Evolutionary conservation across 2,329 filamentous ascomycete species (phyloP).

Genomic region (Epichloe brachyelytri): DNA sequence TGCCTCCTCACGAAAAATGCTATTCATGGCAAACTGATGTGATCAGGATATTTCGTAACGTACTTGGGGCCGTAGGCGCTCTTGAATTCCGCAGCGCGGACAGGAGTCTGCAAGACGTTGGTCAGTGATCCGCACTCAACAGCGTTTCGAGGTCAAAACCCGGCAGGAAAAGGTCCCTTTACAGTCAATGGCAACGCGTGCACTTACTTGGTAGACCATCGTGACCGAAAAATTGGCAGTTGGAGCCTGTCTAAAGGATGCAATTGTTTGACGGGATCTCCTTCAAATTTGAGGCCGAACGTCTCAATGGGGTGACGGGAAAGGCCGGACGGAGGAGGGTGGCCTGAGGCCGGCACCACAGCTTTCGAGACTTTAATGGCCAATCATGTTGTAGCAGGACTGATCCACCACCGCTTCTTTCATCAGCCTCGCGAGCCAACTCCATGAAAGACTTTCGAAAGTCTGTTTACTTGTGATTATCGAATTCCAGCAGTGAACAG

Average conservation of each 20-base stretch:
- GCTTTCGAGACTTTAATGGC: slow-evolving; percentile 3
- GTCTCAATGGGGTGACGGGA: slow-evolving; percentile 20
- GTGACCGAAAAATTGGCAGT: slow-evolving; percentile 19
- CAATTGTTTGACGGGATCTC: slow-evolving; percentile 21
- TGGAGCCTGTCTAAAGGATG: slow-evolving; percentile 17
- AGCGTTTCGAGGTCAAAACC: background rate
- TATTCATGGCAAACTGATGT: background rate
- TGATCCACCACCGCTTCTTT: slow-evolving; percentile 11
- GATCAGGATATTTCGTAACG: slow-evolving; percentile 11
- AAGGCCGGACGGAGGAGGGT: slow-evolving; percentile 16
- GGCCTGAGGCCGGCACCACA: slow-evolving; percentile 16
- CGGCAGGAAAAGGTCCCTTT: background rate
- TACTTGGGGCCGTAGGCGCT: slow-evolving; percentile 57
- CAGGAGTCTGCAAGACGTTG: slow-evolving; percentile 28
- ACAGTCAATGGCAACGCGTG: background rate
- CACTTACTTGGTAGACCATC: slow-evolving; percentile 29
- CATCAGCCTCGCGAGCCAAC: background rate
- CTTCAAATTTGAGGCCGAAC: slow-evolving; percentile 10
- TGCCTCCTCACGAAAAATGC: background rate
- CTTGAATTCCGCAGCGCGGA: slow-evolving; percentile 39
- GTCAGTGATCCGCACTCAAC: slow-evolving; percentile 16
- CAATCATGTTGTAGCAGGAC: slow-evolving; percentile 6
- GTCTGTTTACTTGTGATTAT: background rate
- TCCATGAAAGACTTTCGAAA: background rate
- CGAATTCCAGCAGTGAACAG: background rate